Evolutionary conservation across 306 rosid species (phyloP).

Genomic region (Senna tora): DNA sequence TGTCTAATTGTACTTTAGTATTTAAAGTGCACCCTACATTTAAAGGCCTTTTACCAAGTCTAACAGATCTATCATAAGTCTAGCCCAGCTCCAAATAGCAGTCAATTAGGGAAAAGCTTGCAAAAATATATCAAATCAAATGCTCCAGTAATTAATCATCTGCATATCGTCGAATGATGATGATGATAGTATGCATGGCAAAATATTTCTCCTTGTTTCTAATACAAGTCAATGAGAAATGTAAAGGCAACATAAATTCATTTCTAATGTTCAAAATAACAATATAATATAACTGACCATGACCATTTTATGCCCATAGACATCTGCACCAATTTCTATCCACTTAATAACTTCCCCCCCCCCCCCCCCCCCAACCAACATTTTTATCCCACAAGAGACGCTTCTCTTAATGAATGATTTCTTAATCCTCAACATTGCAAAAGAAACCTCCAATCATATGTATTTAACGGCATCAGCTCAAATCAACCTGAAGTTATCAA

Average conservation of each 20-base stretch:
- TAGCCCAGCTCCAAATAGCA: neutral
- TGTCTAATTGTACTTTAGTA: neutral
- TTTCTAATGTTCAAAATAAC: neutral
- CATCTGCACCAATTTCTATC: neutral
- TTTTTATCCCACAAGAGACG: neutral
- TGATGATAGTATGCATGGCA: neutral
- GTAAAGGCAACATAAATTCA: neutral
- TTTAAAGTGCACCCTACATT: neutral
- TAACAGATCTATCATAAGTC: neutral
- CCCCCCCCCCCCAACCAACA: too few species aligned
- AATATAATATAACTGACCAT: neutral
- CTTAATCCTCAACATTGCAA: neutral
- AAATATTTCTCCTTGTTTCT: neutral
- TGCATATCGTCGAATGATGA: neutral
- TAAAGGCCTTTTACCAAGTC: neutral
- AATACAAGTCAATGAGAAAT: neutral
- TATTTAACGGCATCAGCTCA: neutral
- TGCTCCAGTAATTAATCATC: neutral
- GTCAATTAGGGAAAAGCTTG: neutral
- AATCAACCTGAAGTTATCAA: conserved; percentile 3
- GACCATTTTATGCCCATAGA: neutral
- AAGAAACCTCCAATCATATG: neutral
- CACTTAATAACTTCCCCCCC: neutral
- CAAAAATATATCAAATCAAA: neutral
- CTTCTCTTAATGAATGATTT: neutral